Evolutionary conservation across 495 filamentous ascomycete species (phyloP).

Genomic region (Aspergillus conjunctus): DNA sequence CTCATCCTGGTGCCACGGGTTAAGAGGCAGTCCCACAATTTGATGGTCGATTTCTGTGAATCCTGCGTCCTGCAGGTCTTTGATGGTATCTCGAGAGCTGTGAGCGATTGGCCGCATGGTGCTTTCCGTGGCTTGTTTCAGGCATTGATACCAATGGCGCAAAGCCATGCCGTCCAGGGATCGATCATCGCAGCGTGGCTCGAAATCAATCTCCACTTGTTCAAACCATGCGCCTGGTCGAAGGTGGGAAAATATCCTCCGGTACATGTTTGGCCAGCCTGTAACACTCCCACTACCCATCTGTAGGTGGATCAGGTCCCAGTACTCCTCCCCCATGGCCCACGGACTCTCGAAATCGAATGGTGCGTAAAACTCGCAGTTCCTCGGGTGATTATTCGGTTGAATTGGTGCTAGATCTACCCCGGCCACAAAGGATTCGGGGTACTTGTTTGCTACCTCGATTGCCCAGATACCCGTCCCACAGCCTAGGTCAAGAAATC

Average conservation of each 20-base stretch:
- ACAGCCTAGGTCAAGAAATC: constrained; percentile 81
- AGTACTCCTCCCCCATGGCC: constrained; percentile 72
- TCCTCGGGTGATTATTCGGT: constrained; percentile 72
- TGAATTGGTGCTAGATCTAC: constrained; percentile 82
- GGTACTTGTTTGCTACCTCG: constrained; percentile 74
- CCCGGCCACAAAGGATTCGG: constrained; percentile 64
- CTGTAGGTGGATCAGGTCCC: constrained; percentile 85
- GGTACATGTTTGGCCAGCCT: constrained; percentile 77
- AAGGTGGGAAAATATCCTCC: constrained; percentile 74
- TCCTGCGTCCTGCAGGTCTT: constrained; percentile 68
- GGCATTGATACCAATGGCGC: constrained; percentile 68
- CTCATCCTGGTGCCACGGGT: constrained; percentile 73
- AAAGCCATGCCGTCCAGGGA: constrained; percentile 52
- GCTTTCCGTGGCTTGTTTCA: constrained; percentile 70
- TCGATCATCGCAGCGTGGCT: constrained; percentile 77
- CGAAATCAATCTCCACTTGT: constrained; percentile 89
- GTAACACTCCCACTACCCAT: constrained; percentile 78
- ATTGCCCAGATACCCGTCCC: constrained; percentile 93
- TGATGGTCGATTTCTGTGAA: constrained; percentile 81
- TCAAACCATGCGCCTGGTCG: constrained; percentile 81
- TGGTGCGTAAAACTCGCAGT: constrained; percentile 62
- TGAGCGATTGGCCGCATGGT: constrained; percentile 68
- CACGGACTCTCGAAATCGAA: constrained; percentile 84
- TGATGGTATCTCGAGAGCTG: constrained; percentile 59
- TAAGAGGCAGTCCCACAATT: constrained; percentile 71